Base-by-base conservation (phyloP, 148 eudicot species). In the Limonium bicolor region DNA sequence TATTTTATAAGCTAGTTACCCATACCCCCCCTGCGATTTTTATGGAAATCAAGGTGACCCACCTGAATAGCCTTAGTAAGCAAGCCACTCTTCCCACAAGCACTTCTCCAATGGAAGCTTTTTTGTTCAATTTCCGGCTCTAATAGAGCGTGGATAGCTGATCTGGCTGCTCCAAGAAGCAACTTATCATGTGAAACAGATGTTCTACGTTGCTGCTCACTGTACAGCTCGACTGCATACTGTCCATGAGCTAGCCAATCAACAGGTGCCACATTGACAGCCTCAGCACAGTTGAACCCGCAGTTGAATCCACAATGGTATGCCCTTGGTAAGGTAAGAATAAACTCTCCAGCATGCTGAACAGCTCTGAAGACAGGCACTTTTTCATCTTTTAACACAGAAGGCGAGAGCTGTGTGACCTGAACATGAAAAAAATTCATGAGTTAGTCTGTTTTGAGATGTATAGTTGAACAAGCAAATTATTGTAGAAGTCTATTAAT, bases 271-370 rank as follows among this genome's bases (percentile, higher is more conserved):
- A 77, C 80, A 53, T 77, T 77, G 13, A 77, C 80, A 13, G 80
- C 85, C 70, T 77, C 85, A 0, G 80, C 85, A 52, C 85, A 77
- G 37, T 77, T 77, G 53, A 77, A 77, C 20, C 80, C 85, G 61
- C 69, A 77, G 50, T 77, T 77, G 42, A 77, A 77, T 29, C 85
- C 80, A 15, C 70, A 59, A 47, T 77, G 85, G 46, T 77, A 77
- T 36, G 80, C 80, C 54, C 80, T 77, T 8, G 80, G 80, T 48
- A 77, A 77, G 34, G 85, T 77, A 21, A 77, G 63, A 48, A 77
- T 66, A 54, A 77, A 77, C 55, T 77, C 85, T 63, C 85, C 68
- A 2, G 80, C 51, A 36, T 60, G 54, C 50, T 77, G 85, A 31
- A 67, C 71, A 29, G 52, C 73, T 44, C 76, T 66, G 43, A 59